Percentiles rank a stretch among this genome's conserved stretches.
Conservation (phyloP, 2,329 filamentous ascomycete species). For the Volutella citrinella region DNA sequence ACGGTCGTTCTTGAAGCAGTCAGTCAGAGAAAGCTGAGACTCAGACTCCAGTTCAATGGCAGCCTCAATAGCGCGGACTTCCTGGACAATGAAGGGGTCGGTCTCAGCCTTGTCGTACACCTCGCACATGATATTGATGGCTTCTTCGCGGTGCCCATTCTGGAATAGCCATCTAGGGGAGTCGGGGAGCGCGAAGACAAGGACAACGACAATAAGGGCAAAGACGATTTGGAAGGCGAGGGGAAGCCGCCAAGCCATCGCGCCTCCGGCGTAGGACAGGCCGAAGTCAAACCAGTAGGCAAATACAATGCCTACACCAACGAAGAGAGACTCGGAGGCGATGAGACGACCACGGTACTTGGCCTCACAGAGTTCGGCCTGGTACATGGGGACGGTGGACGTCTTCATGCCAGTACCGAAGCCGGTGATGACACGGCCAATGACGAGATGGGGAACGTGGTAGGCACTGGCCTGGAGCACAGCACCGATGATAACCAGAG, state of each 20-base stretch:
- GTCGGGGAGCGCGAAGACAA: conserved; percentile 38
- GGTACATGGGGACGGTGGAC: conserved; percentile 36
- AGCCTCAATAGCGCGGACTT: conserved; percentile 37
- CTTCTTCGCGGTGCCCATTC: conserved; percentile 33
- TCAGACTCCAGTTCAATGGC: conserved; percentile 37
- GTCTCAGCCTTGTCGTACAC: conserved; percentile 38
- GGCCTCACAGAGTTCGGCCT: conserved; percentile 35
- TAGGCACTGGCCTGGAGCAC: conserved; percentile 50
- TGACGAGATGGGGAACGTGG: conserved; percentile 44
- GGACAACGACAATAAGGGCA: conserved; percentile 28
- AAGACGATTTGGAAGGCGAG: conserved; percentile 32
- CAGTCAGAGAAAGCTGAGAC: conserved; percentile 6
- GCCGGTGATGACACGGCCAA: conserved; percentile 47
- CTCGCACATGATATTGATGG: conserved; percentile 32
- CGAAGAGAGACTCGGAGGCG: conserved; percentile 42
- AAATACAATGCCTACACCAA: conserved; percentile 37
- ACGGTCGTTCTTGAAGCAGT: conserved; percentile 5
- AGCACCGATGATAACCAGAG: conserved; percentile 57
- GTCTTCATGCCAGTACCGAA: conserved; percentile 43
- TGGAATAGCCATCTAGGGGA: conserved; percentile 39
- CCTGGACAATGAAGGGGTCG: conserved; percentile 30
- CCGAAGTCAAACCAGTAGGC: conserved; percentile 41
- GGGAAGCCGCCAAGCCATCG: conserved; percentile 23
- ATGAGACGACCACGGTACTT: conserved; percentile 49
- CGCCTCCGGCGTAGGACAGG: conserved; percentile 27